Percentiles rank a stretch among this genome's conserved stretches.
Conservation (phyloP, 2,329 filamentous ascomycete genomes). For the Botrytis cinerea region DNA sequence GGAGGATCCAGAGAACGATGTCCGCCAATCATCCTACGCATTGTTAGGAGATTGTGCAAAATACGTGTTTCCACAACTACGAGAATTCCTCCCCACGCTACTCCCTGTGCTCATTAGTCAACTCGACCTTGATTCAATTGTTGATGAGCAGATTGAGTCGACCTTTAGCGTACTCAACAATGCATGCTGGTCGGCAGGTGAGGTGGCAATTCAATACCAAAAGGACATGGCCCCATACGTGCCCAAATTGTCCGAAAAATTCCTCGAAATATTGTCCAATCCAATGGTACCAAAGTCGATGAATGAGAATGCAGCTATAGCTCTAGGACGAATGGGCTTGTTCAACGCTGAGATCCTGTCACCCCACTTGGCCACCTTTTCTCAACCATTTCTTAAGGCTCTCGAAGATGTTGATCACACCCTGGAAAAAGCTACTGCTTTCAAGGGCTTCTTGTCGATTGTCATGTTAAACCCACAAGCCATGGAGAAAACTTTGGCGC, state of each 20-base stretch:
- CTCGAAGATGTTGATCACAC: slow-evolving; percentile 86
- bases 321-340: slow-evolving; percentile 82
- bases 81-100: slow-evolving; percentile 70
- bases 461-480: slow-evolving; percentile 86
- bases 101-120: slow-evolving; percentile 84
- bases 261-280: slow-evolving; percentile 82
- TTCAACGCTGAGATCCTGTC: slow-evolving; percentile 76
- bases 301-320: slow-evolving; percentile 91
- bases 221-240: slow-evolving; percentile 76
- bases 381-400: slow-evolving; percentile 75
- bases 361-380: slow-evolving; percentile 76
- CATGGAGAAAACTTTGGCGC: slow-evolving; percentile 81
- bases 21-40: slow-evolving; percentile 93
- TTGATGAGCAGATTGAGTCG: slow-evolving; percentile 79
- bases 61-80: slow-evolving; percentile 82
- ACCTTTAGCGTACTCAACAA: slow-evolving; percentile 96
- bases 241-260: slow-evolving; percentile 72
- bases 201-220: slow-evolving; percentile 81
- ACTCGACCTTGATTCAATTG: slow-evolving; percentile 75
- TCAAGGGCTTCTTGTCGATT: slow-evolving; percentile 84
- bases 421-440: slow-evolving; percentile 91
- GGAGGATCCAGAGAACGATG: slow-evolving; percentile 87
- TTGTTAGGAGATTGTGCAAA: slow-evolving; percentile 93
- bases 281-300: slow-evolving; percentile 83
- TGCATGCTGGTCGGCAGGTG: slow-evolving; percentile 93